Base-by-base conservation (phyloP, 2,329 filamentous ascomycete genomes). In the Hymenoscyphus scutula region DNA sequence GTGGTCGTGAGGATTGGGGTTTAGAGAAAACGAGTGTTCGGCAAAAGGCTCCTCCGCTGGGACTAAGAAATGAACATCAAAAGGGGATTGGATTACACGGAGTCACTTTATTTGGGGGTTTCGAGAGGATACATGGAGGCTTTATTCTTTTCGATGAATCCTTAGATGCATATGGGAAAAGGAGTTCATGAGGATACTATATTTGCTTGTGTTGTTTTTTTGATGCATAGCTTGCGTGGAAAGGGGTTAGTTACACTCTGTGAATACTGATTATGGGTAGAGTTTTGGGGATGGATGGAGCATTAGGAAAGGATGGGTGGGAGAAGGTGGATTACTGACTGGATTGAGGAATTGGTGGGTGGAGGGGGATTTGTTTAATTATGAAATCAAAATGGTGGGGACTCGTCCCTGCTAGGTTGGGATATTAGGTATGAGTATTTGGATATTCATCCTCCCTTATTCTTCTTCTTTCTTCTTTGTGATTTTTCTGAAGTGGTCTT, bases 1-100 rank as follows among this genome's bases (percentile, higher is more conserved):
- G 58, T 74, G 72, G 72, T 71, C 72, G 58, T 73, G 64, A 73
- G n/a, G 19, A 48, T 7, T 27, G 23, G 8, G n/a, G 23, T n/a
- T 3, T 15, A 2, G 13, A 56, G 10, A 25, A 27, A 15, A 34
- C 7, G 56, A 23, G 38, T 10, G 37, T n/a, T 23, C 17, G 15
- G 19, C 19, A 58, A 58, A 27, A 17, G 15, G 15, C 19, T 7
- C 19, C 25, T 29, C 25, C 17, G n/a, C 25, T 15, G 15, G 25
- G 37, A 58, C 13, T 23, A 17, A 37, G 11, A 25, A n/a, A 45
- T n/a, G 55, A 25, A 11, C 25, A 23, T 48, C n/a, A 48, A 23
- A 48, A 48, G 41, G 51, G 51, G 29, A 30, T 54, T 29, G 51
- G 51, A 32, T 29, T 54, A 32, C 15, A 32, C 17, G 25, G 51